Conservation (phyloP, 148 eudicot genomes). For the Rhododendron griersonianum region DNA sequence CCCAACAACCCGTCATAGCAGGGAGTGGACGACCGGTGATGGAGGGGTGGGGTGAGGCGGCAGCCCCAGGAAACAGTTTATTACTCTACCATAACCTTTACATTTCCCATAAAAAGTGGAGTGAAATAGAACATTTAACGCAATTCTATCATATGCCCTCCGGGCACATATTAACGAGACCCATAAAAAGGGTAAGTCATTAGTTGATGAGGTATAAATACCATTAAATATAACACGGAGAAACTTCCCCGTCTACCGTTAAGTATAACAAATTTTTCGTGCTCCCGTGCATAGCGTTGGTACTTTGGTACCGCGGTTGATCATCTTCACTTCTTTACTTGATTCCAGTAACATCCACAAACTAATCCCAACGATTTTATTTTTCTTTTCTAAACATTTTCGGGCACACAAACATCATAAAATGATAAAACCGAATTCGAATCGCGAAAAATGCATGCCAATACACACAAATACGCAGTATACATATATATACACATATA, state of each 20-base stretch:
- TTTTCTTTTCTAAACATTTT: neutral
- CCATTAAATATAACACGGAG: neutral
- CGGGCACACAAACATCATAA: neutral
- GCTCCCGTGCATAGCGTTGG: neutral
- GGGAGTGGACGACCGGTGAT: no score
- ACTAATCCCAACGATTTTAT: neutral
- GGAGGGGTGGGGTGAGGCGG: no score
- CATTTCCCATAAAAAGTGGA: no score
- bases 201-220: neutral
- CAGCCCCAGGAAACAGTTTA: no score
- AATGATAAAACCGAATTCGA: neutral
- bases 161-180: no score
- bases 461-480: neutral
- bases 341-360: neutral
- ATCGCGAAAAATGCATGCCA: neutral
- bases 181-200: no score
- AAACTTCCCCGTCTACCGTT: neutral
- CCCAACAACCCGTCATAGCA: no score
- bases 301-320: no score
- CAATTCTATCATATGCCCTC: no score
- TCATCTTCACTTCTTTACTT: neutral
- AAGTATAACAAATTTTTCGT: neutral
- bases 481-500: neutral
- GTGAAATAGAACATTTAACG: no score
- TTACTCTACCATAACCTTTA: no score